Evolutionary conservation across 192 early-diverging fungal genomes (phyloP), one percentile per base, ranked within the genome.

Genomic region (Lunasporangiospora selenospora): DNA sequence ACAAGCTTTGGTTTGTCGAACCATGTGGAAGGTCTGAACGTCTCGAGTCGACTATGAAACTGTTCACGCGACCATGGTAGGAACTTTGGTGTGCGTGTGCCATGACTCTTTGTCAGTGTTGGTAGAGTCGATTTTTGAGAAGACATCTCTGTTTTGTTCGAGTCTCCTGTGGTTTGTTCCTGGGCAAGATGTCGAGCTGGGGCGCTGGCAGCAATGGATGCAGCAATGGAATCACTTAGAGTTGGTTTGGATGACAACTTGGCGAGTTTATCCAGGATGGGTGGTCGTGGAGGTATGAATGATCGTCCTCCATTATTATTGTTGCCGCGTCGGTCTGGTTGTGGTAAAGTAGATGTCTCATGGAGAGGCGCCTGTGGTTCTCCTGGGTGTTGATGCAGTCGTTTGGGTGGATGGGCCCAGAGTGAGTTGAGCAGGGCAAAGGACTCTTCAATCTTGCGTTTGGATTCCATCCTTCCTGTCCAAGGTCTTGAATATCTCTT

Each of bases 11-110:
- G 69, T 21, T 73, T 73, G 42, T 73, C 69, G 19, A 73, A 73
- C 69, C 69, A 73, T 1, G 69, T 73, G 1, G 69, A 73, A 9
- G 69, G 69, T 31, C 58, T 62, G 39, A 73, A 73, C 4, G 69
- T 63, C 55, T 73, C 54, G 5, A 73, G 61, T 39, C 69, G 45
- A 29, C 63, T 54, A 6, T 73, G 59, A 16, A 73, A 73, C 13
- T 73, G 69, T 7, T 73, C 69, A 16, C 69, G 49, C 2, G 69
- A 73, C 69, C 69, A 73, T 1, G 69, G 69, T 30, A 73, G 27
- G 40, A 58, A 73, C 15, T 53, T 31, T n/a, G 29, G 4, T 10
- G 12, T 26, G n/a, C n/a, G n/a, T n/a, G n/a, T n/a, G n/a, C n/a
- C n/a, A n/a, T n/a, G n/a, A n/a, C n/a, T n/a, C n/a, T n/a, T n/a